These are phyloP conservation scores for Kappamyces sp. DNA, from an alignment of 192 early-diverging fungal species.

Conservation along the genomic window DNA sequence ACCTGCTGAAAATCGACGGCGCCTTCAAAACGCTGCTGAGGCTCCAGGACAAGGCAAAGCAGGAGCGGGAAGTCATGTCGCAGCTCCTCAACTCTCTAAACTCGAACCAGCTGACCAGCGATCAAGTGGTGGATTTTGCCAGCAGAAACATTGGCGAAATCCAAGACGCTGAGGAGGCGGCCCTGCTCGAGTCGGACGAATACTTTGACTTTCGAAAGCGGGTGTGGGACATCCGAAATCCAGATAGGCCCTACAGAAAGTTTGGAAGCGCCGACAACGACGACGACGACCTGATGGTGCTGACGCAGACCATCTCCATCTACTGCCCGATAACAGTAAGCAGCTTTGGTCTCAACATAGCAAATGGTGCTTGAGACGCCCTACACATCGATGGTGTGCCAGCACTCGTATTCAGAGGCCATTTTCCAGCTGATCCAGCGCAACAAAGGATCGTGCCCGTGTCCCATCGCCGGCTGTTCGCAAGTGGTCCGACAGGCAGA, in stretches of 20 bases:
- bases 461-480: constrained; percentile 29
- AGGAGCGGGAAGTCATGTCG: too few relatives aligned
- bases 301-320: constrained; percentile 17
- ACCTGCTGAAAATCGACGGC: too few relatives aligned
- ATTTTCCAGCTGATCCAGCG: constrained; percentile 20
- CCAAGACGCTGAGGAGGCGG: too few relatives aligned
- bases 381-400: constrained; percentile 24
- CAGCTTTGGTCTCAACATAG: constrained; percentile 11
- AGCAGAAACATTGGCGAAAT: too few relatives aligned
- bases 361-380: constrained; percentile 9
- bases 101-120: too few relatives aligned
- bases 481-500: constrained; percentile 16
- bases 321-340: constrained; percentile 26
- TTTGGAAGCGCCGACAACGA: constrained; percentile 13
- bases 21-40: too few relatives aligned
- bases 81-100: too few relatives aligned
- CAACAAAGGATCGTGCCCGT: background rate
- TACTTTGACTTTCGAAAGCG: constrained; percentile 4
- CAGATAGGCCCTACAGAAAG: background rate
- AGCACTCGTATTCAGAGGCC: constrained; percentile 29
- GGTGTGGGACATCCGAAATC: constrained; percentile 11
- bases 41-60: too few relatives aligned
- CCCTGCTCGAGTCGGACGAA: background rate
- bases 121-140: too few relatives aligned
- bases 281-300: constrained; percentile 20